A percentile compares a stretch with the other conserved stretches of the same genome.
These are phyloP conservation scores for Eucalyptus regnans DNA, from an alignment of 345 rosid genomes.

Conservation along the genomic window DNA sequence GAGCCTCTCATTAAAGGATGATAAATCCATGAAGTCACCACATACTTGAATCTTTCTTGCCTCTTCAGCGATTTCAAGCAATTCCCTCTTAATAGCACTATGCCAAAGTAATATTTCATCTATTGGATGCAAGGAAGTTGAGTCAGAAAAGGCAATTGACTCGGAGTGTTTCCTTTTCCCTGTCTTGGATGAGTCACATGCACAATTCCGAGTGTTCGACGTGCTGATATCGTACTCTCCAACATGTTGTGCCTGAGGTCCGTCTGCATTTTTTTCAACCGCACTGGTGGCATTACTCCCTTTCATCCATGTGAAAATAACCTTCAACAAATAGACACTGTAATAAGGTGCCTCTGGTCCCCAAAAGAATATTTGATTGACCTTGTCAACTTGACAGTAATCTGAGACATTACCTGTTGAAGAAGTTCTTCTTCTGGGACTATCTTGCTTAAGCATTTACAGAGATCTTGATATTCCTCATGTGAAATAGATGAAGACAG, in stretches of 20 bases:
- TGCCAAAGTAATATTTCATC: constrained; percentile 93
- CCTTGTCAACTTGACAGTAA: background rate
- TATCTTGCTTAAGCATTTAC: constrained; percentile 33
- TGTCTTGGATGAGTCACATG: constrained; percentile 38
- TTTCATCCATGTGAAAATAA: constrained; percentile 78
- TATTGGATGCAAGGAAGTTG: constrained; percentile 35
- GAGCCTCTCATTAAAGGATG: constrained; percentile 69
- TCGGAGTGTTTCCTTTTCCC: constrained; percentile 71
- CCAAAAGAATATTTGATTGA: background rate
- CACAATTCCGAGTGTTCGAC: constrained; percentile 25
- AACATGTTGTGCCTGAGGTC: constrained; percentile 15
- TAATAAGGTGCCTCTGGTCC: background rate
- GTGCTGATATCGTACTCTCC: constrained; percentile 22
- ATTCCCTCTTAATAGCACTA: constrained; percentile 66
- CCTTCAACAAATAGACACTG: constrained; percentile 21
- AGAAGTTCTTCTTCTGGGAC: constrained; percentile 59
- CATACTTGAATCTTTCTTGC: constrained; percentile 72
- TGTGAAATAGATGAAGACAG: constrained; percentile 42
- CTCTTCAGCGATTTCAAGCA: constrained; percentile 71
- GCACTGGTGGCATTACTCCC: constrained; percentile 12
- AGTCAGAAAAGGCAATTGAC: constrained; percentile 18
- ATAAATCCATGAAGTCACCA: constrained; percentile 62
- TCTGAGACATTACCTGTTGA: constrained; percentile 31
- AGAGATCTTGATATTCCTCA: constrained; percentile 36
- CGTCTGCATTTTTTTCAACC: constrained; percentile 13